Conservation (phyloP, 306 rosid species). For the Nissolia schottii region DNA sequence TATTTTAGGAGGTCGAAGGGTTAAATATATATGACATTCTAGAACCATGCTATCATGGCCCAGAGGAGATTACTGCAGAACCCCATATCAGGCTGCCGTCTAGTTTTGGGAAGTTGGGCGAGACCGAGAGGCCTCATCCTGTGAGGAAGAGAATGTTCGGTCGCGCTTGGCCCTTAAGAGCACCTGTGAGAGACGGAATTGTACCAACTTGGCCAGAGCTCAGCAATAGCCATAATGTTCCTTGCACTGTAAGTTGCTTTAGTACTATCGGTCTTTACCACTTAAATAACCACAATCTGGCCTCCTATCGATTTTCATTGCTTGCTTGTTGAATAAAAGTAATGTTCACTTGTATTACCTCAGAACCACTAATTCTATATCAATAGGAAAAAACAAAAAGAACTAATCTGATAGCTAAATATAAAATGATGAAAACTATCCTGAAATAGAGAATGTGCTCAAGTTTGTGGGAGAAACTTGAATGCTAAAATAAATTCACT, state of each 20-base stretch:
- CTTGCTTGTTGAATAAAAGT: background rate
- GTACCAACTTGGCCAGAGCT: constrained; percentile 92
- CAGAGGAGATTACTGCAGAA: constrained; percentile 23
- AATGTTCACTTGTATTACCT: background rate
- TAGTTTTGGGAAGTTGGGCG: constrained; percentile 71
- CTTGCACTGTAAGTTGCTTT: constrained; percentile 72
- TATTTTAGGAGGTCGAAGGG: constrained; percentile 48
- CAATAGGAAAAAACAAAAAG: background rate
- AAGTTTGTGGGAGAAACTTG: background rate
- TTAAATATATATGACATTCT: constrained; percentile 80
- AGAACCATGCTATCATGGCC: constrained; percentile 82
- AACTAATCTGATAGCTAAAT: constrained; percentile 1
- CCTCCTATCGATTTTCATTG: background rate
- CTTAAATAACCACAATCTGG: background rate
- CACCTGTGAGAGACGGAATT: constrained; percentile 79
- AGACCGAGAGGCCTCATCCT: constrained; percentile 73
- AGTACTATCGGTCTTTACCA: background rate
- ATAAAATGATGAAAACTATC: background rate
- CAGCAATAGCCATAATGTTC: constrained; percentile 34
- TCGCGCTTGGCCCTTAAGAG: constrained; percentile 95
- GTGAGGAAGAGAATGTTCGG: constrained; percentile 95
- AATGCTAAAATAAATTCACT: background rate
- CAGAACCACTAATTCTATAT: background rate
- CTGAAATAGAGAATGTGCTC: constrained; percentile 3
- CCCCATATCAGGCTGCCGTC: constrained; percentile 46